Evolutionary conservation across 495 filamentous ascomycete genomes (phyloP).

Genomic region (Neurospora sp.): DNA sequence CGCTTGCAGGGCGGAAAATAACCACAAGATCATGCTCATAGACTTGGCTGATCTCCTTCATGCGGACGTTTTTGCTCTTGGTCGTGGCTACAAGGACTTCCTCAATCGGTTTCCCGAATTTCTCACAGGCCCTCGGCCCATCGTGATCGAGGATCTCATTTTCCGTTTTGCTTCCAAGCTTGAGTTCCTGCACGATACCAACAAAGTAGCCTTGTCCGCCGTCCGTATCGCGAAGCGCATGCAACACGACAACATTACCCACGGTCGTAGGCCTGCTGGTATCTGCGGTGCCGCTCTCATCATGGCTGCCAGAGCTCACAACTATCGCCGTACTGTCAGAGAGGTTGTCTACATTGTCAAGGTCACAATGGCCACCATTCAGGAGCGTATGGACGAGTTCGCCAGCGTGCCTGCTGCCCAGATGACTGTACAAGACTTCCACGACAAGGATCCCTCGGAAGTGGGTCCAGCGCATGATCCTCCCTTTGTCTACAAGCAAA

Average conservation of each 20-base stretch:
- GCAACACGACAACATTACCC: slow-evolving; percentile 92
- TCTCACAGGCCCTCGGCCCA: slow-evolving; percentile 38
- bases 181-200: slow-evolving; percentile 69
- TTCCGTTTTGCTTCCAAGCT: slow-evolving; percentile 79
- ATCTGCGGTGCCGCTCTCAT: slow-evolving; percentile 91
- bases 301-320: slow-evolving; percentile 92
- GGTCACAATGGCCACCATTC: slow-evolving; percentile 82
- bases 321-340: slow-evolving; percentile 79
- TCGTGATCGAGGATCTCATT: slow-evolving; percentile 78
- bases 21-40: slow-evolving; percentile 71
- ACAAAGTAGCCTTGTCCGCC: slow-evolving; percentile 77
- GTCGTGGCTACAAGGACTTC: slow-evolving; percentile 68
- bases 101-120: slow-evolving; percentile 52
- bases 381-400: slow-evolving; percentile 83
- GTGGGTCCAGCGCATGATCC: slow-evolving; percentile 51
- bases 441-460: slow-evolving; percentile 47
- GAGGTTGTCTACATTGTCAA: slow-evolving; percentile 96
- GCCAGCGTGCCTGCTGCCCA: slow-evolving; percentile 65
- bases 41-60: slow-evolving; percentile 85
- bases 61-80: slow-evolving; percentile 86
- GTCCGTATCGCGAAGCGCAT: slow-evolving; percentile 79
- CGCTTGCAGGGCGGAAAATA: slow-evolving; percentile 57
- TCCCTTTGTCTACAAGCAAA: slow-evolving; percentile 64
- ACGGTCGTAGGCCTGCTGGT: slow-evolving; percentile 84
- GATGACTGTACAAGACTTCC: slow-evolving; percentile 80